phyloP scores from a whole-genome alignment of 2,329 filamentous ascomycete genomes.

The Aureobasidium sp. region DNA sequence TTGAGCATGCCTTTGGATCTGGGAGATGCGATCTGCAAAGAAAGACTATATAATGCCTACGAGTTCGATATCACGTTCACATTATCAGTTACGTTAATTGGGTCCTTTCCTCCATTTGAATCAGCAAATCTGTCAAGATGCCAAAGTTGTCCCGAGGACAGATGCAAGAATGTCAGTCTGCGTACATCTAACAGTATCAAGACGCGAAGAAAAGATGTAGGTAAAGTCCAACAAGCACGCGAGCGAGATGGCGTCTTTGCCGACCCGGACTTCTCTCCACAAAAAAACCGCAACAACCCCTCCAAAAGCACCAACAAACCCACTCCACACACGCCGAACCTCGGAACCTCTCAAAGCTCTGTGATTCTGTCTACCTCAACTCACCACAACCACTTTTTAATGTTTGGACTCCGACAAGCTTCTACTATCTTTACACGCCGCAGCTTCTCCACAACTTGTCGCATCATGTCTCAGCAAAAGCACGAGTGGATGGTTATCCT shows the following conservation, averaged over 20 bases:
- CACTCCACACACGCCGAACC: background rate
- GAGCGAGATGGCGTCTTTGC: background rate
- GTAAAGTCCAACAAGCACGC: background rate
- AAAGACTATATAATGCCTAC: background rate
- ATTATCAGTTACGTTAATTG: background rate
- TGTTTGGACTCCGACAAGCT: background rate
- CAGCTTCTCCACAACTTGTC: constrained; percentile 17
- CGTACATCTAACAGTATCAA: no score
- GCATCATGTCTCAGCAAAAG: constrained; percentile 28
- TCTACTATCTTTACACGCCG: background rate
- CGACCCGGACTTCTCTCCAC: background rate
- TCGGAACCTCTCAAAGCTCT: background rate
- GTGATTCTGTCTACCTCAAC: background rate
- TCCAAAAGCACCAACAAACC: background rate
- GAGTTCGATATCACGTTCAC: background rate
- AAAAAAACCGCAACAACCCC: background rate
- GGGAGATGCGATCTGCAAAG: background rate
- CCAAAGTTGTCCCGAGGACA: no score
- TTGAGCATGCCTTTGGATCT: background rate
- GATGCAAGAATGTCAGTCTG: no score
- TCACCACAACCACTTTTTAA: background rate
- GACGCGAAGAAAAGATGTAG: background rate
- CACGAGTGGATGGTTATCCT: constrained; percentile 47
- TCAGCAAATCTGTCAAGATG: background rate
- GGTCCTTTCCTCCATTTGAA: background rate